phyloP scores from a whole-genome alignment of 2,329 filamentous ascomycete genomes.

The Xylaria sp. region DNA sequence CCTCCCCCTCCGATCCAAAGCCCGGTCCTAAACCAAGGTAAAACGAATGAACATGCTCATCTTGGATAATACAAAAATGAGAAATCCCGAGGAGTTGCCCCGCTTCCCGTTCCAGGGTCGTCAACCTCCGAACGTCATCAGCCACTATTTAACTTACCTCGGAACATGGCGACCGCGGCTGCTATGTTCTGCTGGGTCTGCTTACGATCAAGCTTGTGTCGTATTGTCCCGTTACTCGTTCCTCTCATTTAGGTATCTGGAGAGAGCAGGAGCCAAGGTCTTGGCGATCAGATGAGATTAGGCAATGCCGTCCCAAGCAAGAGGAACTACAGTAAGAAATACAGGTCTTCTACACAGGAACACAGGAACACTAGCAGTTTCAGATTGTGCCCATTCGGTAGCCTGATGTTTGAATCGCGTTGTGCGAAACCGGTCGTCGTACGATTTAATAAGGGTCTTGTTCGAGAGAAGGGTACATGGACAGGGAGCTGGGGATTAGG shows the following conservation, averaged over 20 bases:
- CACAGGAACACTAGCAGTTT: no score
- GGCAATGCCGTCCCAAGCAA: not conserved
- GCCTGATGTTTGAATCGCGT: not conserved
- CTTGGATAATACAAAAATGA: not conserved
- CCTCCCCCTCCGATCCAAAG: no score
- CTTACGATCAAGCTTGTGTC: not conserved
- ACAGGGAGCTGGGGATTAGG: not conserved
- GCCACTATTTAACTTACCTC: constrained; percentile 1
- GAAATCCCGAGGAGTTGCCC: constrained; percentile 3
- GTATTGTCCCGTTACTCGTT: not conserved
- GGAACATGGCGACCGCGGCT: not conserved
- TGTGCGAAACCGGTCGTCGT: constrained; percentile 1
- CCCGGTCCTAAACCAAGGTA: no score
- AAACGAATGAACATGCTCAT: not conserved
- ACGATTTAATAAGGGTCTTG: not conserved
- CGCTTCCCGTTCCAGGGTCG: not conserved
- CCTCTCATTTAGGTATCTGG: not conserved
- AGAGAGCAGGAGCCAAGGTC: constrained; percentile 1
- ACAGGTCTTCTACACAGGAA: not conserved
- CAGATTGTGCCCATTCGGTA: no score
- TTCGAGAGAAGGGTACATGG: not conserved
- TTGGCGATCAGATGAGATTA: not conserved
- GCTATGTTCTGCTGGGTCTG: constrained; percentile 4
- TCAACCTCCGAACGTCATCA: constrained; percentile 11
- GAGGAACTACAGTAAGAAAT: not conserved